Percentiles rank a stretch among this genome's conserved stretches.
phyloP scores from a whole-genome alignment of 805 yeast genomes.

The Candida nemodendra region DNA sequence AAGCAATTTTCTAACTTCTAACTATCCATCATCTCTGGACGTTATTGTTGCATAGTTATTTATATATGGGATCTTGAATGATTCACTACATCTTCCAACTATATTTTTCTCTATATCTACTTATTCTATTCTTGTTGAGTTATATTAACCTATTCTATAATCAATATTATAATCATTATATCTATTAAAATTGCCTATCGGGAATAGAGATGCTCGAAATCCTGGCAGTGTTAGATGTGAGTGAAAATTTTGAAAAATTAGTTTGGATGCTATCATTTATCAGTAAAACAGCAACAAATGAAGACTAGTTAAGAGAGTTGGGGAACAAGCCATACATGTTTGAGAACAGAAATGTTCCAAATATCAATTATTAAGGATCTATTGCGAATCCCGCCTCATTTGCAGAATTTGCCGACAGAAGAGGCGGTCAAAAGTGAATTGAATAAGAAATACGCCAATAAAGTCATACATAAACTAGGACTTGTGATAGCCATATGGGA shows the following conservation, averaged over 20 bases:
- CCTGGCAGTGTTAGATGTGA: too few species aligned
- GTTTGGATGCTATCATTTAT: too few species aligned
- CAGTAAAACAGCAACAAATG: too few species aligned
- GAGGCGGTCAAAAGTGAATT: constrained; percentile 77
- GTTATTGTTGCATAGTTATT: constrained; percentile 1
- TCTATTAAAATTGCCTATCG: too few species aligned
- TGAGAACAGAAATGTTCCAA: constrained; percentile 82
- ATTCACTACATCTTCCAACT: constrained; percentile 1
- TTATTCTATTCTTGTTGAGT: constrained; percentile 6
- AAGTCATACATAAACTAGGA: constrained; percentile 80
- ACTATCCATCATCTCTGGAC: not conserved
- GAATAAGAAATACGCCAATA: constrained; percentile 81
- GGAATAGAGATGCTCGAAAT: too few species aligned
- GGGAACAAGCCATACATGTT: too few species aligned
- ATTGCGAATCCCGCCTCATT: constrained; percentile 83
- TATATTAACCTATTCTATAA: too few species aligned
- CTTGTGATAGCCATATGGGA: constrained; percentile 86
- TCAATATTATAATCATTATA: too few species aligned
- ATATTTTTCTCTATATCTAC: constrained; percentile 2
- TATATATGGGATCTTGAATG: constrained; percentile 2
- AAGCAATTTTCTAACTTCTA: constrained; percentile 19
- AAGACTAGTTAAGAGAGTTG: too few species aligned
- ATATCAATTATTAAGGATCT: constrained; percentile 78
- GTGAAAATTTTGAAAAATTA: too few species aligned
- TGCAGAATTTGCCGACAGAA: constrained; percentile 69